phyloP scores from a whole-genome alignment of 176 grass and related monocot genomes.

The Carex parvula region DNA sequence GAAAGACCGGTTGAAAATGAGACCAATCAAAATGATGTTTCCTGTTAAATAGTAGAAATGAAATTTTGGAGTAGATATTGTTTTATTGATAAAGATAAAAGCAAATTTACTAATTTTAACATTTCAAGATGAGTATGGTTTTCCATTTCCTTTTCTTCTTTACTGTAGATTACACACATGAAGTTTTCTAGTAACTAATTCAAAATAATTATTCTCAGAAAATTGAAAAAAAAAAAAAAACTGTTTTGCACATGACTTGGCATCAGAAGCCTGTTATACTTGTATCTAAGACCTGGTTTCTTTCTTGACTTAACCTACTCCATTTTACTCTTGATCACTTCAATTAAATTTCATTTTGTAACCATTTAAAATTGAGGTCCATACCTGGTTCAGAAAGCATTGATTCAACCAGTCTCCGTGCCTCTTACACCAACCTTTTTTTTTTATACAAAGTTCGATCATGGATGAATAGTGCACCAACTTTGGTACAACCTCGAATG shows the following conservation, averaged over 20 bases:
- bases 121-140: neutral
- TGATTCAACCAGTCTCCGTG: no score
- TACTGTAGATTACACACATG: neutral
- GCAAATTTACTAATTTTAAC: neutral
- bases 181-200: neutral
- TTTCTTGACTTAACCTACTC: no score
- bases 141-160: neutral
- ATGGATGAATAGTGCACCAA: no score
- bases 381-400: no score
- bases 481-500: no score
- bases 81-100: neutral
- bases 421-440: no score
- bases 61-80: constrained; percentile 21
- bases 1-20: constrained; percentile 23
- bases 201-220: neutral
- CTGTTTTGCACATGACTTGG: neutral
- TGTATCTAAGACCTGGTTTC: no score
- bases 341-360: no score
- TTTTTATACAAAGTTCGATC: no score
- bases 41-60: constrained; percentile 4
- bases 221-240: neutral
- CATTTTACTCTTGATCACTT: no score
- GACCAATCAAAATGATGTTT: neutral
- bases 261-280: no score
- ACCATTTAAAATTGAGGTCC: no score